phyloP scores from a whole-genome alignment of 2,329 filamentous ascomycete species.

The Paracorniculantispora psalliotae region DNA sequence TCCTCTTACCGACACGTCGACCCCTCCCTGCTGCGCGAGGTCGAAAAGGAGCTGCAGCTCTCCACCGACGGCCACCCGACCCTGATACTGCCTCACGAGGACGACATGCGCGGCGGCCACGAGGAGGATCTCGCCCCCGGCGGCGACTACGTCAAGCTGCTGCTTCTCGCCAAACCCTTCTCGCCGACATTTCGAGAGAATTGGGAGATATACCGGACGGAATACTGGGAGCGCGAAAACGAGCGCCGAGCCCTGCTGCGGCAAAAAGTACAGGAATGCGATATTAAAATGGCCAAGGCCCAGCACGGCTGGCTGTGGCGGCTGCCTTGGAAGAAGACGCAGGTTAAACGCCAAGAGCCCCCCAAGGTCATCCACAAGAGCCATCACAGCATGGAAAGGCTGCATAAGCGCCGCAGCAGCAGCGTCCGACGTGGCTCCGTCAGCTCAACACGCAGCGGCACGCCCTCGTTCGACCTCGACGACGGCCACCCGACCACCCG shows the following conservation, averaged over 20 bases:
- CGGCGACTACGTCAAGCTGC: conserved; percentile 85
- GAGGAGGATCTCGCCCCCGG: conserved; percentile 89
- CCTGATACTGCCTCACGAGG: conserved; percentile 40
- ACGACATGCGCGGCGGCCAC: conserved; percentile 62
- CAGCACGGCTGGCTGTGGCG: conserved; percentile 79
- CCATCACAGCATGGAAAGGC: conserved; percentile 38
- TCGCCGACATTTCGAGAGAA: conserved; percentile 92
- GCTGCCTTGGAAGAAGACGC: conserved; percentile 59
- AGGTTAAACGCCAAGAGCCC: conserved; percentile 26
- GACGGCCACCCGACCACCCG: conserved; percentile 38
- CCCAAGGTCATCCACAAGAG: conserved; percentile 36
- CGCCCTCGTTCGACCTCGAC: conserved; percentile 42
- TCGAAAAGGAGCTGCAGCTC: conserved; percentile 54
- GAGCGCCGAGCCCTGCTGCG: conserved; percentile 74
- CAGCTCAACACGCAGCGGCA: conserved; percentile 46
- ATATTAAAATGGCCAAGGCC: conserved; percentile 62
- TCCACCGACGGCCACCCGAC: conserved; percentile 36
- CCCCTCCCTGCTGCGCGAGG: conserved; percentile 52
- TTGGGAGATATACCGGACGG: conserved; percentile 89
- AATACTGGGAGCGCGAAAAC: conserved; percentile 97
- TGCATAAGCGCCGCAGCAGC: conserved; percentile 46
- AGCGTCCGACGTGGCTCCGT: conserved; percentile 49
- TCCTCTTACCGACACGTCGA: conserved; percentile 76
- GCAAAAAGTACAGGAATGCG: conserved; percentile 61
- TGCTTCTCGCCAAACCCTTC: conserved; percentile 90